Evolutionary conservation across 2,329 filamentous ascomycete species (phyloP).

Genomic region (Cryphonectria naterciae): DNA sequence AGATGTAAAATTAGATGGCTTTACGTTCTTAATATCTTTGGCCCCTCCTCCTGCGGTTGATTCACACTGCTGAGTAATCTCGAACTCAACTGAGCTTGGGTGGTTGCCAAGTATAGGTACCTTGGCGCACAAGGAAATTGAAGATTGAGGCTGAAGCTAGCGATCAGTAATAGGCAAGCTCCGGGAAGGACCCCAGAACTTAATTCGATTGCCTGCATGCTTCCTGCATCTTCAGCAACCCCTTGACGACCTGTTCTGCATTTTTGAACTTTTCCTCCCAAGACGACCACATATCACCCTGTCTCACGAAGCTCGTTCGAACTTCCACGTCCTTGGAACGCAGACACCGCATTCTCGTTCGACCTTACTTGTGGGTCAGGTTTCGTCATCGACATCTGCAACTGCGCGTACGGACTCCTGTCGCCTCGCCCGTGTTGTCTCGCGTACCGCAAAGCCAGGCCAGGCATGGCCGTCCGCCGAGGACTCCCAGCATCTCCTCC

Average conservation of each 20-base stretch:
- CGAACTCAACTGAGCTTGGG: background rate
- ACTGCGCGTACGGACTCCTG: conserved; percentile 14
- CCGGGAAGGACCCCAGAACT: background rate
- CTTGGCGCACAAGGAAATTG: background rate
- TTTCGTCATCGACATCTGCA: conserved; percentile 2
- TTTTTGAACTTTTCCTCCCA: background rate
- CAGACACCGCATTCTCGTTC: background rate
- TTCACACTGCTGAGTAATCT: background rate
- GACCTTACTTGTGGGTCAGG: conserved; percentile 1
- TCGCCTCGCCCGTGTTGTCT: conserved; percentile 12
- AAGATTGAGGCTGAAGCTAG: conserved; percentile 8
- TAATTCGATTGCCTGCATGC: conserved; percentile 7
- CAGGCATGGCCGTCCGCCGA: conserved; percentile 28
- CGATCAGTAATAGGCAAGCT: conserved; percentile 6
- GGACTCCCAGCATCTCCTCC: conserved; percentile 17
- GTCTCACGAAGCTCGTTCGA: background rate
- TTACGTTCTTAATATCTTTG: background rate
- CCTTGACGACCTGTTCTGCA: background rate
- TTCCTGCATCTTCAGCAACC: conserved; percentile 4
- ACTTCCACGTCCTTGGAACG: background rate
- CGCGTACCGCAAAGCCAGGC: conserved; percentile 4
- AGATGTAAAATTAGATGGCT: background rate
- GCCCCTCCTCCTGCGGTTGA: background rate
- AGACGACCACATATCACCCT: background rate
- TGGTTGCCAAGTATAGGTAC: background rate